phyloP scores from a whole-genome alignment of 257 asterid species.

The Fraxinus excelsior region DNA sequence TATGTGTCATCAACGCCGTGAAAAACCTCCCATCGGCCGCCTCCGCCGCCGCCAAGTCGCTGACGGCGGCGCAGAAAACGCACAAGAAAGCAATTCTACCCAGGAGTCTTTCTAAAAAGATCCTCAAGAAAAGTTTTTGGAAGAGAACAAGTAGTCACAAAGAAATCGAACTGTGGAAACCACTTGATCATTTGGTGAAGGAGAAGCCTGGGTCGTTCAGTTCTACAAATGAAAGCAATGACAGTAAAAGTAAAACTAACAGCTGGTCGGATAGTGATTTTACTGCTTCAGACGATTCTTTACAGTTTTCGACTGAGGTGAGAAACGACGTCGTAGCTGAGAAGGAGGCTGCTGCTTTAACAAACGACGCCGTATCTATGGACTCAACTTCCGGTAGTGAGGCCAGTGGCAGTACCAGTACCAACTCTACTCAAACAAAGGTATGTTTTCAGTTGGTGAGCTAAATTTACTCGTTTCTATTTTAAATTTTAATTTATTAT shows the following conservation, averaged over 20 bases:
- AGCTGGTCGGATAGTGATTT: constrained; percentile 61
- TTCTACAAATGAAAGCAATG: constrained; percentile 29
- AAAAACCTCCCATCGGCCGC: constrained; percentile 45
- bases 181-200: constrained; percentile 40
- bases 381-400: constrained; percentile 35
- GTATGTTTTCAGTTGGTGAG: constrained; percentile 35
- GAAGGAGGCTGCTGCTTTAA: constrained; percentile 29
- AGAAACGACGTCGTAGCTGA: constrained; percentile 26
- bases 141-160: constrained; percentile 41
- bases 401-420: constrained; percentile 23
- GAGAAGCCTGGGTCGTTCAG: constrained; percentile 34
- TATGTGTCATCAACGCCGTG: constrained; percentile 58
- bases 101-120: constrained; percentile 48
- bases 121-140: constrained; percentile 58
- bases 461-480: neutral
- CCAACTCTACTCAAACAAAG: constrained; percentile 46
- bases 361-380: constrained; percentile 44
- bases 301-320: constrained; percentile 12
- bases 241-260: constrained; percentile 34
- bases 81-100: constrained; percentile 33
- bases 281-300: constrained; percentile 44
- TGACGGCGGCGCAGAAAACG: constrained; percentile 31
- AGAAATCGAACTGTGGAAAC: constrained; percentile 55
- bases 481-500: neutral
- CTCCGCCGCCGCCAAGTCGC: constrained; percentile 25